Evolutionary conservation across 2,329 filamentous ascomycete species (phyloP), one percentile per base, ranked within the genome.

Genomic region (Drechslera avenae): DNA sequence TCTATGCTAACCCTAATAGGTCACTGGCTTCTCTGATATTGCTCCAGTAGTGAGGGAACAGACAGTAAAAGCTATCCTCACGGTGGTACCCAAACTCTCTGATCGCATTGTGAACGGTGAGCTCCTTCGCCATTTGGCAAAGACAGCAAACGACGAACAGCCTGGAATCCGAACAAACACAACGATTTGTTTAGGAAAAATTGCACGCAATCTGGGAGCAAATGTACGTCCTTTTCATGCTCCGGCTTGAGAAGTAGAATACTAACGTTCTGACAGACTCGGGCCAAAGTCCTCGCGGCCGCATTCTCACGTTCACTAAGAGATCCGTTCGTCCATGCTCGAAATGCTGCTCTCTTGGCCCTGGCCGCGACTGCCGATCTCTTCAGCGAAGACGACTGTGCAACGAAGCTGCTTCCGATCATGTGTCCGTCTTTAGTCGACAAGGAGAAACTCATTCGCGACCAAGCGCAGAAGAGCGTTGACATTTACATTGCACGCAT

Each of bases 131-230:
- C 88, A 96, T 67, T 81, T 99, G 21, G 94, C 94, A 35, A 97
- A 96, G 73, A 97, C 93, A 1, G 91, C 94, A 37, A 99, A 97
- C 64, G 94, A 99, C 57, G 94, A 97, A 64, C 93, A 99, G 67
- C 91, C 94, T 1, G 94, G 94, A 0, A 99, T 99, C 59, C 85
- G 94, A 55, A 99, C 94, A 7, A 99, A 99, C 71, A 99, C 94
- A 0, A 99, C 94, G 1, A 99, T 99, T 48, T 97, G 93, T 69
- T 77, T 99, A 0, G 94, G 94, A 17, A 97, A 97, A 68, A 97
- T 99, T 62, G 92, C 94, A 12, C 92, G 91, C 63, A 89, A 96
- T 64, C 79, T 99, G 1, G 90, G 91, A 1, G 79, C 83, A 1
- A 78, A 77, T 59, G 81, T 83, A 73, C 46, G 71, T 63, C 26